phyloP scores from a whole-genome alignment of 179 eudicot species.

The Heliamphora ciliata region DNA sequence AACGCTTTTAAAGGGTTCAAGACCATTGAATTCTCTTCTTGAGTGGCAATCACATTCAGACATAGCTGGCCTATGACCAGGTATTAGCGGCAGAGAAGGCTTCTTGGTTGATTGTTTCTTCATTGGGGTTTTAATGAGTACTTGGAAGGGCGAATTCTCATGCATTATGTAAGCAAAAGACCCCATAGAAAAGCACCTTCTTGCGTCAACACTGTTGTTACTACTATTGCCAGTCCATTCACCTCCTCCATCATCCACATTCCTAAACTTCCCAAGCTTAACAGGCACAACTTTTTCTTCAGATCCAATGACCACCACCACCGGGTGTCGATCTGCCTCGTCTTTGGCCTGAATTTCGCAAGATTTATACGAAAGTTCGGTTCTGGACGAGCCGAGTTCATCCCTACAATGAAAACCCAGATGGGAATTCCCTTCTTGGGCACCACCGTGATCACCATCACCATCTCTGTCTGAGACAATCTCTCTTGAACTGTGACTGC shows the following conservation, averaged over 20 bases:
- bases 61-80: conserved; percentile 45
- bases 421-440: conserved; percentile 20
- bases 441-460: neutral
- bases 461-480: conserved; percentile 22
- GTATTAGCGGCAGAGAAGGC: conserved; percentile 32
- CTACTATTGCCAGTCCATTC: conserved; percentile 12
- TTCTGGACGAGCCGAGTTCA: conserved; percentile 21
- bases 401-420: conserved; percentile 24
- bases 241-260: conserved; percentile 40
- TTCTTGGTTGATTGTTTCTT: conserved; percentile 41
- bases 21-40: conserved; percentile 39
- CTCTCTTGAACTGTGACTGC: conserved; percentile 47
- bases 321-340: conserved; percentile 8
- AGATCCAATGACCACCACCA: neutral
- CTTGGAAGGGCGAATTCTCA: conserved; percentile 52
- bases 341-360: conserved; percentile 26
- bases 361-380: conserved; percentile 22
- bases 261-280: conserved; percentile 65
- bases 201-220: conserved; percentile 37
- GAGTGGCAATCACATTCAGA: conserved; percentile 73
- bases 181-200: conserved; percentile 87
- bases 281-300: conserved; percentile 45
- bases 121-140: conserved; percentile 45
- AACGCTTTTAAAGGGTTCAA: conserved; percentile 29
- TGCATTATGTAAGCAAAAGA: conserved; percentile 77